Evolutionary conservation across 1,284 basidiomycete genomes (phyloP).

Genomic region (Rugosomyces carneus): DNA sequence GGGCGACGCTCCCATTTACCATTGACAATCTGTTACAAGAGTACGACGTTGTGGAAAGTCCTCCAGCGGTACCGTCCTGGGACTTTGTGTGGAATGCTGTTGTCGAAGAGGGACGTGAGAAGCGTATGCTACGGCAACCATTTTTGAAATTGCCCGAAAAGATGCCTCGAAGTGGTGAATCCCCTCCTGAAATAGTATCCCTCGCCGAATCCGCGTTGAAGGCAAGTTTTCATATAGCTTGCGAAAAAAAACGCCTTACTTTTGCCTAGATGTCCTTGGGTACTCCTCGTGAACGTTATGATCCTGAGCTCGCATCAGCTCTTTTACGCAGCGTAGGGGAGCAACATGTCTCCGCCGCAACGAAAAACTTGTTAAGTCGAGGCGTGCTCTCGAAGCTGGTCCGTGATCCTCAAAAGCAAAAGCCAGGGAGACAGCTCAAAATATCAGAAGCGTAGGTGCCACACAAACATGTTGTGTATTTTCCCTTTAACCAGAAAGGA

Average conservation of each 20-base stretch:
- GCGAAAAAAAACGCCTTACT: neutral
- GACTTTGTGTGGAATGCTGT: constrained; percentile 69
- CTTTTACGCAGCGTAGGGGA: constrained; percentile 55
- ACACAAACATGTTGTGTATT: constrained; percentile 7
- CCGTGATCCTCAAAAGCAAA: constrained; percentile 52
- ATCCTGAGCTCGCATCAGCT: constrained; percentile 46
- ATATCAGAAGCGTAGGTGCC: constrained; percentile 54
- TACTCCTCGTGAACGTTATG: constrained; percentile 62
- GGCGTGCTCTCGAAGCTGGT: constrained; percentile 62
- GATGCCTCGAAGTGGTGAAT: constrained; percentile 25
- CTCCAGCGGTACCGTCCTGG: constrained; percentile 41
- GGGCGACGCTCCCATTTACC: constrained; percentile 37
- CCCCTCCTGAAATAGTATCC: constrained; percentile 34
- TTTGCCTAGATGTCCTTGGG: constrained; percentile 60
- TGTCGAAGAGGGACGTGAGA: constrained; percentile 73
- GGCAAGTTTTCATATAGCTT: constrained; percentile 27
- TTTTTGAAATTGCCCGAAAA: constrained; percentile 45
- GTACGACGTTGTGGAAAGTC: constrained; percentile 47
- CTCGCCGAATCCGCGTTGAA: constrained; percentile 67
- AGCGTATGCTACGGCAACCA: constrained; percentile 52
- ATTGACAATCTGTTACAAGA: constrained; percentile 39
- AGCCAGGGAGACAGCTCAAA: constrained; percentile 65
- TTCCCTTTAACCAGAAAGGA: constrained; percentile 8
- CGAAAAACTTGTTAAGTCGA: constrained; percentile 51
- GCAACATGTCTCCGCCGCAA: constrained; percentile 43